Percentiles rank a stretch among this genome's conserved stretches.
phyloP scores from a whole-genome alignment of 441 rosid genomes.

The Corymbia citriodora region DNA sequence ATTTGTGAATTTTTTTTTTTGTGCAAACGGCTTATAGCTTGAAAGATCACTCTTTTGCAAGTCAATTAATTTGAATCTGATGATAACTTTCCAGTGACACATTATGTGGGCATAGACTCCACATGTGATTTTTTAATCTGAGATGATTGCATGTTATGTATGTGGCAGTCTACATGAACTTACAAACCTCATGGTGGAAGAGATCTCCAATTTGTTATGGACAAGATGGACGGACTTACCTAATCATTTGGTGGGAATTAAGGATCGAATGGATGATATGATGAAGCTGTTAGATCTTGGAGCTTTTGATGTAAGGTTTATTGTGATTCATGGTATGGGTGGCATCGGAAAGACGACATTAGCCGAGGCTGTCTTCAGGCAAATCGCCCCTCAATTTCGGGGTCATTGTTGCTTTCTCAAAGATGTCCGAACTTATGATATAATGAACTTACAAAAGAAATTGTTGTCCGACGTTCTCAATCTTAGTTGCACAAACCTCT shows the following conservation, averaged over 20 bases:
- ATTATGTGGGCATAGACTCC: neutral
- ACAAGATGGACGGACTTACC: neutral
- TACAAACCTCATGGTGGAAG: neutral
- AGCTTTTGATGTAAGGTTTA: neutral
- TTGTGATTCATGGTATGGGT: neutral
- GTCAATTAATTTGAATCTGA: neutral
- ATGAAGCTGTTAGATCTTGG: neutral
- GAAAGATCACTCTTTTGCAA: neutral
- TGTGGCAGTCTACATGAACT: neutral
- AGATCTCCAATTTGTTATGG: neutral
- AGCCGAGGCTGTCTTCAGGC: neutral
- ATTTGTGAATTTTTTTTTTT: fast-evolving
- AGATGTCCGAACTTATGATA: neutral
- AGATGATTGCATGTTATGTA: neutral
- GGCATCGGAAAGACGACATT: constrained; percentile 3
- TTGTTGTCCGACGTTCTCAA: neutral
- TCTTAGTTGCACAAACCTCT: neutral
- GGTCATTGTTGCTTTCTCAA: neutral
- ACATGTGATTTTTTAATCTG: neutral
- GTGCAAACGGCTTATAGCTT: neutral
- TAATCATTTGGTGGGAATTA: neutral
- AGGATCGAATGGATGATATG: neutral
- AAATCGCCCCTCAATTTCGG: neutral
- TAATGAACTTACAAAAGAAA: neutral
- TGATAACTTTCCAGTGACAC: neutral